A percentile compares a stretch with the other conserved stretches of the same genome.
Evolutionary conservation across 306 rosid genomes (phyloP).

Genomic region (Citrullus colocynthis): DNA sequence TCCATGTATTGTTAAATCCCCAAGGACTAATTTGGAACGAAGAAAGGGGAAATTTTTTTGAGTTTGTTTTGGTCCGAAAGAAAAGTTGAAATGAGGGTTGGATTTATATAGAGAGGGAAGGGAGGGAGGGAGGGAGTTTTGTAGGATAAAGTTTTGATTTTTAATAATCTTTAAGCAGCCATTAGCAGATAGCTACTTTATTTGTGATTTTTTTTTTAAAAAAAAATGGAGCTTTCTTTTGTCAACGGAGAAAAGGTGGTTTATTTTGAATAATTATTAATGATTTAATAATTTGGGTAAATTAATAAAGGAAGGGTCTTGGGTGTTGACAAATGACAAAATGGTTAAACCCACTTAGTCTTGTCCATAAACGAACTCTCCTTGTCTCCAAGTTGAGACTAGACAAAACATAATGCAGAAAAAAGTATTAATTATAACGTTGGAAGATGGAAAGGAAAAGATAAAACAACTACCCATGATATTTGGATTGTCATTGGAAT

Average conservation of each 20-base stretch:
- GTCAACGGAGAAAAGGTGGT: not conserved
- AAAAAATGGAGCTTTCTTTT: not conserved
- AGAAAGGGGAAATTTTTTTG: not conserved
- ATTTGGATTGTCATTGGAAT: not conserved
- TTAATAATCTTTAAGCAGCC: not conserved
- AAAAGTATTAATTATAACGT: not conserved
- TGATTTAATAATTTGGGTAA: not conserved
- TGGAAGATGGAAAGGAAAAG: not conserved
- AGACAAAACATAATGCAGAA: not conserved
- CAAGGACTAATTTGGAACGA: not conserved
- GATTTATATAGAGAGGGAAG: not conserved
- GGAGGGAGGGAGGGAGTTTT: not conserved
- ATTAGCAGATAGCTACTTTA: not conserved
- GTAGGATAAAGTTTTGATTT: not conserved
- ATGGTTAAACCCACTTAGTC: not conserved
- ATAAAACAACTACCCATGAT: not conserved
- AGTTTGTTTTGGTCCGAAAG: not conserved
- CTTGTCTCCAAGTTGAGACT: not conserved
- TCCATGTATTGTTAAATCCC: constrained; percentile 12
- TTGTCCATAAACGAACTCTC: not conserved
- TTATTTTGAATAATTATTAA: not conserved
- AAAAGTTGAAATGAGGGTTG: not conserved
- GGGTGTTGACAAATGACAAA: not conserved
- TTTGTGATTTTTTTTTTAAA: too few relatives aligned
- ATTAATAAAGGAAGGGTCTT: not conserved